Evolutionary conservation across 2,329 filamentous ascomycete genomes (phyloP).

Genomic region (Scleromitrula shiraiana): DNA sequence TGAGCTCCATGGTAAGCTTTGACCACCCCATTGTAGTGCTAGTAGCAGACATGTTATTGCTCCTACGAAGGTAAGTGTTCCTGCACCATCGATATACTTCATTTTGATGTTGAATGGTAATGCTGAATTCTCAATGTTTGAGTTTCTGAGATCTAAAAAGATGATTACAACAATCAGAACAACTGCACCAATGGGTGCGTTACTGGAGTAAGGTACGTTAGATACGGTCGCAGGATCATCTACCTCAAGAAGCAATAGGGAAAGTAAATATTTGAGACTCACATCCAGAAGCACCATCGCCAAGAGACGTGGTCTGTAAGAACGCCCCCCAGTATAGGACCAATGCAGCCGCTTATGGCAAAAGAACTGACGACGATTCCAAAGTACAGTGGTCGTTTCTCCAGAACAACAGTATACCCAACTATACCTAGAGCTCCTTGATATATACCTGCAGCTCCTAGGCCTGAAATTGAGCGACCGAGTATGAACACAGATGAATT

Average conservation of each 20-base stretch:
- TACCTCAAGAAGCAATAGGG: too few species aligned
- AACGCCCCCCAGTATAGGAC: constrained; percentile 52
- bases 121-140: constrained; percentile 23
- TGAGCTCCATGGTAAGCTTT: constrained; percentile 31
- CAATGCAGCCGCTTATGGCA: constrained; percentile 24
- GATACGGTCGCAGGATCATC: background rate
- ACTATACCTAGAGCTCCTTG: constrained; percentile 43
- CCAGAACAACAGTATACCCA: constrained; percentile 33
- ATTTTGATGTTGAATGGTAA: constrained; percentile 17
- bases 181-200: constrained; percentile 30
- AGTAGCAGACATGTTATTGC: constrained; percentile 32
- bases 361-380: constrained; percentile 10
- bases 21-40: constrained; percentile 35
- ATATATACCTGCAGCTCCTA: constrained; percentile 40
- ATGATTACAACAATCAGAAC: constrained; percentile 32
- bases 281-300: constrained; percentile 31
- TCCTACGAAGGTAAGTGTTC: constrained; percentile 30
- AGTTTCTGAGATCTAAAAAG: constrained; percentile 35
- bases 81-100: constrained; percentile 30
- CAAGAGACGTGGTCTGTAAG: constrained; percentile 44
- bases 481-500: constrained; percentile 38
- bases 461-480: constrained; percentile 40
- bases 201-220: background rate
- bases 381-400: constrained; percentile 3
- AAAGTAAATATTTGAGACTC: too few species aligned